A percentile compares a stretch with the other conserved stretches of the same genome.
phyloP scores from a whole-genome alignment of 202 grass and related monocot genomes.

The Miscanthus sacchariflorus region DNA sequence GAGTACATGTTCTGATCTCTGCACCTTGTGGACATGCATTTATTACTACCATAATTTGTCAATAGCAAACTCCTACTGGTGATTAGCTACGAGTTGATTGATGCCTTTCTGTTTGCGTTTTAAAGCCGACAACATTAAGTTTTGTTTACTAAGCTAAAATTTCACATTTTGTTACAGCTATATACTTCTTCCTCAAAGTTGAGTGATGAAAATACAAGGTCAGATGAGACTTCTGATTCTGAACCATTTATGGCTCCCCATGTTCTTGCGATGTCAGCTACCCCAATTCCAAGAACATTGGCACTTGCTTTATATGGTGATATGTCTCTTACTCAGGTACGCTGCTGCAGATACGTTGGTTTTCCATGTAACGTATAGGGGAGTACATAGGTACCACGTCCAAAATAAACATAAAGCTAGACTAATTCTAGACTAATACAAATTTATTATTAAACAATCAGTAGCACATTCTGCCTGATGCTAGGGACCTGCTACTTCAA shows the following conservation, averaged over 20 bases:
- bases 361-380: slow-evolving; percentile 15
- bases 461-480: neutral
- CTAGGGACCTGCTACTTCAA: neutral
- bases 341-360: slow-evolving; percentile 28
- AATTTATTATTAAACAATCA: slow-evolving; percentile 34
- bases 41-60: slow-evolving; percentile 34
- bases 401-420: neutral
- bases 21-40: slow-evolving; percentile 7
- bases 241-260: slow-evolving; percentile 91
- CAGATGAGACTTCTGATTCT: slow-evolving; percentile 58
- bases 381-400: neutral
- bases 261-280: slow-evolving; percentile 96
- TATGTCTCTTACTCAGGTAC: slow-evolving; percentile 95
- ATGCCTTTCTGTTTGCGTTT: slow-evolving; percentile 39
- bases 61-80: slow-evolving; percentile 26
- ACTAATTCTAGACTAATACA: slow-evolving; percentile 12
- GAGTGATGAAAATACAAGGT: slow-evolving; percentile 57
- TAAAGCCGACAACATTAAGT: slow-evolving; percentile 23
- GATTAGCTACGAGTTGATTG: slow-evolving; percentile 27
- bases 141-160: slow-evolving; percentile 42
- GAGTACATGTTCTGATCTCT: slow-evolving; percentile 32
- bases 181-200: slow-evolving; percentile 56
- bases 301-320: slow-evolving; percentile 95
- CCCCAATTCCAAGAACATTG: slow-evolving; percentile 94
- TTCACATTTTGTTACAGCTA: slow-evolving; percentile 55